phyloP scores from a whole-genome alignment of 2,329 filamentous ascomycete genomes.

The Botryosphaeria dothidea region DNA sequence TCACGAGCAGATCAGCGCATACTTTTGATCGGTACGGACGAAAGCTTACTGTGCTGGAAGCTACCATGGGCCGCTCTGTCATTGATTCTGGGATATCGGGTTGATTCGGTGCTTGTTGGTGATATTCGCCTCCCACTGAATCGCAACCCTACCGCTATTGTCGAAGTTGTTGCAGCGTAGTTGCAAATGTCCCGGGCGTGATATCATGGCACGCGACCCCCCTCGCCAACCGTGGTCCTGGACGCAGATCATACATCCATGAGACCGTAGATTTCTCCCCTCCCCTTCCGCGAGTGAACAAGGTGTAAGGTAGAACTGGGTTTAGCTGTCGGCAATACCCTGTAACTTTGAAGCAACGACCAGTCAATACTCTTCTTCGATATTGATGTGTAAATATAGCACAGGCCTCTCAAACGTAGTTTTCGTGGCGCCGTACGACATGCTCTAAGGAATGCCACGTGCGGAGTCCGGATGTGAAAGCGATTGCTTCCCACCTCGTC shows the following conservation, averaged over 20 bases:
- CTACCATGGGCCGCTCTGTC: neutral
- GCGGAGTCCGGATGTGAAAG: neutral
- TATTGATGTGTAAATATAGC: neutral
- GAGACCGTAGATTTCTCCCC: neutral
- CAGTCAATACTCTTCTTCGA: neutral
- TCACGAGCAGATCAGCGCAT: neutral
- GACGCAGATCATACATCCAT: conserved; percentile 13
- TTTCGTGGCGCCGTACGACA: neutral
- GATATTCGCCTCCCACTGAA: conserved; percentile 1
- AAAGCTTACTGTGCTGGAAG: neutral
- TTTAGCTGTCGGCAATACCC: neutral
- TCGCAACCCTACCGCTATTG: neutral
- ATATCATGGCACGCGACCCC: neutral
- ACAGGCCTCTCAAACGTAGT: neutral
- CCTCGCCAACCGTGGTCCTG: conserved; percentile 2
- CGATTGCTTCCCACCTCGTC: too few species aligned
- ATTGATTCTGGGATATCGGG: neutral
- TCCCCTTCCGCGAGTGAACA: neutral
- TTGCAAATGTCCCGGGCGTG: neutral
- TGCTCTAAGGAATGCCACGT: neutral
- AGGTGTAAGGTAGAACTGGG: neutral
- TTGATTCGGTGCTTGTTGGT: conserved; percentile 4
- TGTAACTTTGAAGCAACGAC: neutral
- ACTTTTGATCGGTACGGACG: neutral
- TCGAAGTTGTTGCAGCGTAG: neutral